These are phyloP conservation scores for Cutaneotrichosporon cyanovorans DNA, from an alignment of 1,284 basidiomycete species.

Conservation along the genomic window DNA sequence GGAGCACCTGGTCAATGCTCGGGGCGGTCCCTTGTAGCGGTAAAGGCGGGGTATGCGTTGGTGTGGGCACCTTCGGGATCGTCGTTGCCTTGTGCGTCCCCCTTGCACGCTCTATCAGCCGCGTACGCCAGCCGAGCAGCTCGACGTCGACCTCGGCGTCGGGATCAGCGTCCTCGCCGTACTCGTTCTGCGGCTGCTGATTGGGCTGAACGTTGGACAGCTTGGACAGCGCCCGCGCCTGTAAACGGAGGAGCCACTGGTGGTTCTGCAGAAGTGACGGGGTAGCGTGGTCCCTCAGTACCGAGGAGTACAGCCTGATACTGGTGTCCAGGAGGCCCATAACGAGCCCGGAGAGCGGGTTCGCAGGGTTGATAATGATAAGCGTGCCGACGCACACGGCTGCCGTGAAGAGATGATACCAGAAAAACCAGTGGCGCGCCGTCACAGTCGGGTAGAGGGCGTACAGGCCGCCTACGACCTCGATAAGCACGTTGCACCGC, in stretches of 20 bases:
- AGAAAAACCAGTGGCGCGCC: slow-evolving; percentile 33
- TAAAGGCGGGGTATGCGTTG: not conserved
- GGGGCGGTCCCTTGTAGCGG: slow-evolving; percentile 1
- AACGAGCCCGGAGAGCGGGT: slow-evolving; percentile 16
- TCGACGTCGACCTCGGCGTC: slow-evolving; percentile 17
- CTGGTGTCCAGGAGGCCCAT: slow-evolving; percentile 20
- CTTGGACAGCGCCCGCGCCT: slow-evolving; percentile 14
- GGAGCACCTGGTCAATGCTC: slow-evolving; percentile 11
- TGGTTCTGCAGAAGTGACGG: slow-evolving; percentile 23
- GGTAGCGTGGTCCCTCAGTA: slow-evolving; percentile 15
- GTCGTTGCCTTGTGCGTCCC: slow-evolving; percentile 11
- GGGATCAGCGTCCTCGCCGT: slow-evolving; percentile 6
- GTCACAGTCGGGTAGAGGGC: slow-evolving; percentile 23
- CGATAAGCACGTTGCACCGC: slow-evolving; percentile 28
- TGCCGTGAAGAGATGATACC: slow-evolving; percentile 34
- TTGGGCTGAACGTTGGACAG: slow-evolving; percentile 7
- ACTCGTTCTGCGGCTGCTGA: slow-evolving; percentile 9
- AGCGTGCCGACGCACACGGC: slow-evolving; percentile 29
- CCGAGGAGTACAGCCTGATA: slow-evolving; percentile 20
- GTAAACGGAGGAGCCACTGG: slow-evolving; percentile 25
- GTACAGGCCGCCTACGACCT: slow-evolving; percentile 22
- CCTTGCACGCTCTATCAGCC: slow-evolving; percentile 23
- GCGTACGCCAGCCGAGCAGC: slow-evolving; percentile 31
- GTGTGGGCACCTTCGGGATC: not conserved
- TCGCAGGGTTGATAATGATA: slow-evolving; percentile 18